Percentiles rank a stretch among this genome's conserved stretches.
These are phyloP conservation scores for Talaromyces islandicus DNA, from an alignment of 2,329 filamentous ascomycete genomes.

Conservation along the genomic window DNA sequence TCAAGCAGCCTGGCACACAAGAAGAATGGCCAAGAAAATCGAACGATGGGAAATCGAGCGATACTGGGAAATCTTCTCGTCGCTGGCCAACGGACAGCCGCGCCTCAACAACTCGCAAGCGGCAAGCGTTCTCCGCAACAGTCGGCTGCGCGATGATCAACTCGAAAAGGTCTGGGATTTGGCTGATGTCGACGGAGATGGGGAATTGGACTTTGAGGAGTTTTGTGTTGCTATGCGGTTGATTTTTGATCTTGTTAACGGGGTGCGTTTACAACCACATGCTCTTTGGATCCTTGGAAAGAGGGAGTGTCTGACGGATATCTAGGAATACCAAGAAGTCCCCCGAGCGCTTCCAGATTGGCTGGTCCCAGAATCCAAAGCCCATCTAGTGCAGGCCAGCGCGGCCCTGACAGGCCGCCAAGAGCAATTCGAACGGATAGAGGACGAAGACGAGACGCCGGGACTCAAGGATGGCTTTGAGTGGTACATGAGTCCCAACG, in stretches of 20 bases:
- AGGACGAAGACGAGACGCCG: constrained; percentile 69
- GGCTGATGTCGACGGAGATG: constrained; percentile 94
- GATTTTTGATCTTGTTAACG: constrained; percentile 95
- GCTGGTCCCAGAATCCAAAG: constrained; percentile 93
- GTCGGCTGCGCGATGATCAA: constrained; percentile 68
- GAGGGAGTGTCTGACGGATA: background rate
- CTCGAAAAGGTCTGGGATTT: constrained; percentile 98
- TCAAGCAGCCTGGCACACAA: background rate
- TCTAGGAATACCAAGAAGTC: constrained; percentile 82
- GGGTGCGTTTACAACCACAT: constrained; percentile 51
- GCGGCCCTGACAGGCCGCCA: constrained; percentile 73
- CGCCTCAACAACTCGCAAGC: constrained; percentile 65
- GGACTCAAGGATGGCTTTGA: constrained; percentile 95
- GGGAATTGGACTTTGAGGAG: constrained; percentile 97
- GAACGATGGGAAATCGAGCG: constrained; percentile 70
- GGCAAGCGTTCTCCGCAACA: constrained; percentile 67
- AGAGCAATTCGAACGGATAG: constrained; percentile 76
- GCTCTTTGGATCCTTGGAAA: background rate
- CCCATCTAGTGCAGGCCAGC: constrained; percentile 78
- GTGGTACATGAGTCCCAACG: constrained; percentile 94
- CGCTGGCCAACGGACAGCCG: constrained; percentile 57
- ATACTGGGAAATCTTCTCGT: constrained; percentile 75
- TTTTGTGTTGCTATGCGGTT: constrained; percentile 98
- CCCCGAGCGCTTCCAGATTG: constrained; percentile 82
- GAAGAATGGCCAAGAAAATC: constrained; percentile 44